These are phyloP conservation scores for Musa itinerans DNA, from an alignment of 176 grass and related monocot genomes.

Conservation along the genomic window DNA sequence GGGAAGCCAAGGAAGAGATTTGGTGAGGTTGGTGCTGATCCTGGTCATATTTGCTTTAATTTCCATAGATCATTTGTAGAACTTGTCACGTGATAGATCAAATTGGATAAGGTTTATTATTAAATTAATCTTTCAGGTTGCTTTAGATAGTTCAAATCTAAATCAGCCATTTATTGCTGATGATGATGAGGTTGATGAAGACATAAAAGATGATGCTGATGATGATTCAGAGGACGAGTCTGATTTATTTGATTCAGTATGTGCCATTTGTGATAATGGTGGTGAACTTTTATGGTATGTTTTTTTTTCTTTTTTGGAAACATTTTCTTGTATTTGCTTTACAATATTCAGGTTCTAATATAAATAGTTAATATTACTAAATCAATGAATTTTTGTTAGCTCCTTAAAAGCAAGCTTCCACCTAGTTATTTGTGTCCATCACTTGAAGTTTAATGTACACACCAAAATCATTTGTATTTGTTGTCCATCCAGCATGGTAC, in stretches of 20 bases:
- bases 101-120: background rate
- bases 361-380: no score
- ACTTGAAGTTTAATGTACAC: no score
- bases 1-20: constrained; percentile 8
- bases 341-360: no score
- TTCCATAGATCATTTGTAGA: background rate
- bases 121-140: background rate
- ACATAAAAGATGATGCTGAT: background rate
- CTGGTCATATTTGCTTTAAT: background rate
- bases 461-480: no score
- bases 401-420: no score
- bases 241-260: constrained; percentile 32
- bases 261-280: constrained; percentile 61
- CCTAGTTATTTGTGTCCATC: no score
- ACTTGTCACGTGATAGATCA: background rate
- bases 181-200: constrained; percentile 32
- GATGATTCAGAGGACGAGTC: constrained; percentile 1
- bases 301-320: constrained; percentile 4
- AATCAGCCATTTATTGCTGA: constrained; percentile 3
- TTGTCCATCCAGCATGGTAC: no score
- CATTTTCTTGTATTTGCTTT: background rate
- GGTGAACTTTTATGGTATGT: constrained; percentile 46
- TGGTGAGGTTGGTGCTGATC: constrained; percentile 6
- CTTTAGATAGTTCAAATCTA: background rate
- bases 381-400: no score